A percentile compares a stretch with the other conserved stretches of the same genome.
These are phyloP conservation scores for Mycena metata DNA, from an alignment of 768 basidiomycete species.

Conservation along the genomic window DNA sequence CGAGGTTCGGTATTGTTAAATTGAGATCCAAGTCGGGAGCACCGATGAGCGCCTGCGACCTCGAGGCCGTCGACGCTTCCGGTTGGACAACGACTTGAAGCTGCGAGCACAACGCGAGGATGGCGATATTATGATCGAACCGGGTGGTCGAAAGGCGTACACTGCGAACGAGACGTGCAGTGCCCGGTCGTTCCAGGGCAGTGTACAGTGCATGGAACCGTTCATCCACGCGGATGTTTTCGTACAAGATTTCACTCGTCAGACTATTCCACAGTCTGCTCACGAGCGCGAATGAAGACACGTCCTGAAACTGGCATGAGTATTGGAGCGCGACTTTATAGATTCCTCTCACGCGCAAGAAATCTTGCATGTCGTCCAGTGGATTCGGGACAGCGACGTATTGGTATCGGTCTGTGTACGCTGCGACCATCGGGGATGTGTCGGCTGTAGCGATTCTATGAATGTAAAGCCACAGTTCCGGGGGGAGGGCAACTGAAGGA, in stretches of 20 bases:
- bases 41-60: background rate
- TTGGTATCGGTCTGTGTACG: conserved; percentile 6
- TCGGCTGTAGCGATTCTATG: conserved; percentile 26
- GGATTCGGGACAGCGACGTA: conserved; percentile 8
- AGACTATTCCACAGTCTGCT: conserved; percentile 30
- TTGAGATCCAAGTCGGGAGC: background rate
- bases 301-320: conserved; percentile 3
- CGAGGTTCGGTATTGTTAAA: background rate
- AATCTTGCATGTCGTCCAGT: conserved; percentile 8
- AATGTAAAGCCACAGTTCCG: conserved; percentile 33
- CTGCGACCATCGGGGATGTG: conserved; percentile 6
- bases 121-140: conserved; percentile 20
- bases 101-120: conserved; percentile 21
- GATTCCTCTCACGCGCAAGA: conserved; percentile 8
- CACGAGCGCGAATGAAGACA: conserved; percentile 21
- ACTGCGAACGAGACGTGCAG: conserved; percentile 20
- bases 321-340: background rate
- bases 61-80: background rate
- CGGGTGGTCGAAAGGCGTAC: conserved; percentile 19
- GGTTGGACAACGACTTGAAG: conserved; percentile 23
- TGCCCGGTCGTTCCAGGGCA: conserved; percentile 2
- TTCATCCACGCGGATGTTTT: conserved; percentile 19
- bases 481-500: conserved; percentile 17
- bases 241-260: conserved; percentile 25
- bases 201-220: conserved; percentile 2